A percentile compares a stretch with the other conserved stretches of the same genome.
Evolutionary conservation across 345 rosid genomes (phyloP).

Genomic region (Sapria himalayana): DNA sequence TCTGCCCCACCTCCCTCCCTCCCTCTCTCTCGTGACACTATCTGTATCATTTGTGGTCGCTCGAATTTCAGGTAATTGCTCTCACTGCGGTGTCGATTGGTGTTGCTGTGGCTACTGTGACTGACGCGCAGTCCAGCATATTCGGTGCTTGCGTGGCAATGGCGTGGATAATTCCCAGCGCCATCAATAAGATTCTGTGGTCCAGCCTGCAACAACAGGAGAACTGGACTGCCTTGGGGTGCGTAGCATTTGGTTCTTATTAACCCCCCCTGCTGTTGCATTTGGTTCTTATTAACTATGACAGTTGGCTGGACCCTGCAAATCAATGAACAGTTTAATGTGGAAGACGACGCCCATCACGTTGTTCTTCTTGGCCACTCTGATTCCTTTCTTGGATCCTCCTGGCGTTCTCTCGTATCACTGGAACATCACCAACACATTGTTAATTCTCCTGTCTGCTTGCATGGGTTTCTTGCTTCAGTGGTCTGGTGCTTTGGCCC

Average conservation of each 20-base stretch:
- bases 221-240: constrained; percentile 89
- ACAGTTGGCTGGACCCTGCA: background rate
- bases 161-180: constrained; percentile 93
- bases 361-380: constrained; percentile 47
- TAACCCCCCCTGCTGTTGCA: background rate
- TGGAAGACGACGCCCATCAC: constrained; percentile 96
- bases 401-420: constrained; percentile 57
- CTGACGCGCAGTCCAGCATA: constrained; percentile 68
- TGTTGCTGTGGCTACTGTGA: constrained; percentile 85
- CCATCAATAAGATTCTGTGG: constrained; percentile 88
- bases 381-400: constrained; percentile 86
- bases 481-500: constrained; percentile 95
- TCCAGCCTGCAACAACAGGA: constrained; percentile 78
- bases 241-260: constrained; percentile 16
- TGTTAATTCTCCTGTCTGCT: constrained; percentile 50
- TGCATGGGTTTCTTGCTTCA: constrained; percentile 89
- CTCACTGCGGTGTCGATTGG: constrained; percentile 68
- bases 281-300: background rate
- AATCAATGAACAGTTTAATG: constrained; percentile 49
- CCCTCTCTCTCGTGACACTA: background rate
- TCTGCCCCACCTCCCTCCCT: background rate
- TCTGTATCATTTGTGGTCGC: background rate
- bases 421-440: constrained; percentile 44
- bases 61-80: constrained; percentile 43
- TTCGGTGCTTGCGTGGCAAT: constrained; percentile 84